Percentiles rank a stretch among this genome's conserved stretches.
Evolutionary conservation across 441 rosid genomes (phyloP).

Genomic region (Bocquillonia castaneifolia): DNA sequence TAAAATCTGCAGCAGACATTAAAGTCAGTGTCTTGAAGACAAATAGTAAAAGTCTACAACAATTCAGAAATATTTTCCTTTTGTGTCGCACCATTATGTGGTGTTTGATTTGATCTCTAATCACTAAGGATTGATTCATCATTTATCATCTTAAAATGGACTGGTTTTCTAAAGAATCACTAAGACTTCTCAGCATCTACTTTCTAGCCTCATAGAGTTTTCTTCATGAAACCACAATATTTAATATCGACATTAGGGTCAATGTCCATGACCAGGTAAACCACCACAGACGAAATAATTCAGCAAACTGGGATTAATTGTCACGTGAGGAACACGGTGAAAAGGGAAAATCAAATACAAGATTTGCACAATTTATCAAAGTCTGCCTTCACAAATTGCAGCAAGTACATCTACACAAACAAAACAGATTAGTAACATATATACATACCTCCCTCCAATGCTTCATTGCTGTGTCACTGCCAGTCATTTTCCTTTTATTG

Average conservation of each 20-base stretch:
- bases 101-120: not conserved
- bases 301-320: not conserved
- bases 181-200: not conserved
- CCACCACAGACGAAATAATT: not conserved
- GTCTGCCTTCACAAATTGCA: not conserved
- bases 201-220: too few relatives aligned
- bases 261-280: not conserved
- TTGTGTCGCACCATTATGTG: not conserved
- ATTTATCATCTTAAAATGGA: not conserved
- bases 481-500: conserved; percentile 26
- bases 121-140: not conserved
- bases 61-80: not conserved
- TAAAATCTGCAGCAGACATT: conserved; percentile 46
- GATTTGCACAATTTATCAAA: not conserved
- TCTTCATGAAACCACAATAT: not conserved
- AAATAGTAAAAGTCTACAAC: not conserved
- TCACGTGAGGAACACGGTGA: not conserved
- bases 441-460: conserved; percentile 61
- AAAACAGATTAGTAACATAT: conserved; percentile 12
- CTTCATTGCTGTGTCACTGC: conserved; percentile 31
- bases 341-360: not conserved
- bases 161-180: not conserved
- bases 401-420: conserved; percentile 13
- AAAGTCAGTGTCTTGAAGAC: not conserved
- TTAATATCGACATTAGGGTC: not conserved